A percentile compares a stretch with the other conserved stretches of the same genome.
These are phyloP conservation scores for Gracilariopsis chorda DNA, from an alignment of 23 red algal species.

Conservation along the genomic window DNA sequence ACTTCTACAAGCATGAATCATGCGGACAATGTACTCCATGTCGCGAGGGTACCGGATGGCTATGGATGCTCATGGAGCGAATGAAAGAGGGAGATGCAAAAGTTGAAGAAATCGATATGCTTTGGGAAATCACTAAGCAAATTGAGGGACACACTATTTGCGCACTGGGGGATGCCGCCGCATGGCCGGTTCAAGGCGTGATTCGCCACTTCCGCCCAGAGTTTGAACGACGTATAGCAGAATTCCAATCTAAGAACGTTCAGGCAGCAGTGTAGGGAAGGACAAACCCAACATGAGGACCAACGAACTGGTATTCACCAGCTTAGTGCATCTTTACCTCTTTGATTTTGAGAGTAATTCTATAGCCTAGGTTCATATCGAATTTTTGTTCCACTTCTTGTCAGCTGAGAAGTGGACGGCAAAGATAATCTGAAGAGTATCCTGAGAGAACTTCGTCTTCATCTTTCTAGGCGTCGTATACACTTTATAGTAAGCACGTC, in stretches of 20 bases:
- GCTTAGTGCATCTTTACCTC: no score
- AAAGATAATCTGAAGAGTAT: no score
- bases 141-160: slow-evolving; percentile 99
- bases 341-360: no score
- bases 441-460: no score
- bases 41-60: slow-evolving; percentile 97
- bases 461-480: no score
- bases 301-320: no score
- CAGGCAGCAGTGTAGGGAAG: slow-evolving; percentile 1
- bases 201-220: slow-evolving; percentile 98
- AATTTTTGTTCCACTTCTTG: no score
- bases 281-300: no score
- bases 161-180: slow-evolving; percentile 95
- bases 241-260: slow-evolving; percentile 43
- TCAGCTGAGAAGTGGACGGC: no score
- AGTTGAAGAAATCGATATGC: slow-evolving; percentile 97
- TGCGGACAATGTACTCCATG: slow-evolving; percentile 99
- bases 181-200: slow-evolving; percentile 98
- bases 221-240: slow-evolving; percentile 90
- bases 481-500: no score
- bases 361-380: no score
- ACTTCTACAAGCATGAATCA: slow-evolving; percentile 99
- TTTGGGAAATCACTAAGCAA: slow-evolving; percentile 94
- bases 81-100: slow-evolving; percentile 93
- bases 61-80: slow-evolving; percentile 88